Conservation (phyloP, 140 eudicot genomes). For the Bidens hawaiensis region DNA sequence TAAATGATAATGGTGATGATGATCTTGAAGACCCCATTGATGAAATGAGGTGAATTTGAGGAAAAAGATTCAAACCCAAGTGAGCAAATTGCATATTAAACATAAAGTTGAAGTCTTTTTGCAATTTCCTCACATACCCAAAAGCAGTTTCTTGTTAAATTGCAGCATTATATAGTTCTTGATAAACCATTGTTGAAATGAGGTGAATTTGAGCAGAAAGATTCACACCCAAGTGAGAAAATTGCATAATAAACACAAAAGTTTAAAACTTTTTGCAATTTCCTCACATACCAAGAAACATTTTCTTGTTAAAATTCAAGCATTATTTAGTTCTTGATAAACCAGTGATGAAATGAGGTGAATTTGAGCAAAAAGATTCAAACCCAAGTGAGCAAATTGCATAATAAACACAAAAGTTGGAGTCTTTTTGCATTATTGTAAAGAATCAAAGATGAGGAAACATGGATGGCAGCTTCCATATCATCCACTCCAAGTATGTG, state of each 20-base stretch:
- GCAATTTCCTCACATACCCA: too few relatives aligned
- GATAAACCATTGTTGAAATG: slow-evolving; percentile 36
- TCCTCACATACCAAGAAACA: slow-evolving; percentile 13
- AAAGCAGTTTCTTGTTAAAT: too few relatives aligned
- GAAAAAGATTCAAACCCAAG: slow-evolving; percentile 21
- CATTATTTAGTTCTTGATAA: too few relatives aligned
- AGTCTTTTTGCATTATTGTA: too few relatives aligned
- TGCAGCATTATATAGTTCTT: slow-evolving; percentile 32
- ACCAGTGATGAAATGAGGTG: too few relatives aligned
- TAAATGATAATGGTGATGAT: slow-evolving; percentile 22
- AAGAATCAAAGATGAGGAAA: slow-evolving; percentile 68
- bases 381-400: too few relatives aligned
- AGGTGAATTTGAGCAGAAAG: slow-evolving; percentile 32
- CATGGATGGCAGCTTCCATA: slow-evolving; percentile 99
- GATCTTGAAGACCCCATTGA: slow-evolving; percentile 28
- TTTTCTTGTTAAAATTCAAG: slow-evolving; percentile 13
- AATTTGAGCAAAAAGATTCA: too few relatives aligned
- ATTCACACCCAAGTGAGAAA: slow-evolving; percentile 13
- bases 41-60: slow-evolving; percentile 44
- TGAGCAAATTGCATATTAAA: slow-evolving; percentile 2
- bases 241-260: slow-evolving; percentile 9
- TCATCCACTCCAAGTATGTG: slow-evolving; percentile 90
- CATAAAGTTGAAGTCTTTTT: too few relatives aligned
- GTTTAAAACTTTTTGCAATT: neutral
- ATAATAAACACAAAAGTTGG: too few relatives aligned